Base-by-base conservation (phyloP, 148 eudicot genomes). In the Chenopodium album region DNA sequence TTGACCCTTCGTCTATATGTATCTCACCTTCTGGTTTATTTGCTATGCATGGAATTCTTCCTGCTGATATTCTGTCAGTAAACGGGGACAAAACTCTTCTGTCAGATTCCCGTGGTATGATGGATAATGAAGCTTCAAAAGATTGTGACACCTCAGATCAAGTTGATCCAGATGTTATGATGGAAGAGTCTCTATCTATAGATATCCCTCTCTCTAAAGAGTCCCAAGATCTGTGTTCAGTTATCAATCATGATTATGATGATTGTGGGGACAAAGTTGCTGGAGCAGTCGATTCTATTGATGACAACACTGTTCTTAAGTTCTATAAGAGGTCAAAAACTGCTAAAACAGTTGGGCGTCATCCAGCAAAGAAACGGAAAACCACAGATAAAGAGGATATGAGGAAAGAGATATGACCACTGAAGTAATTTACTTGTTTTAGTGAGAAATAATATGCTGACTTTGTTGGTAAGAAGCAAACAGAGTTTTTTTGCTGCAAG, bases 1-100 rank as follows among this genome's bases (percentile, higher is more conserved):
- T 87, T 71, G 91, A 91, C 70, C 88, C 90, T 11, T 84, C 88
- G 65, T 84, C 88, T 47, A 82, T 87, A 50, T 83, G 82, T 76
- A 66, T 76, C 78, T 87, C 87, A 14, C 87, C 92, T 6, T 84
- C 92, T 44, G 88, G 79, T 60, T 83, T 86, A 80, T 83, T 86
- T 82, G 80, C 88, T 34, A 54, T 78, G 28, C 83, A 91, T 44
- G 88, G 83, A 63, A 82, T 76, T 84, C 74, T 82, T 75, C 81
- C 89, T 8, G 77, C 82, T 73, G 80, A 84, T 32, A 80, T 77
- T 63, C 76, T 86, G 41, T 31, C 82, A 9, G 76, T 63, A 64
- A 78, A 83, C 59, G 88, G 77, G 50, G 85, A 82, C 76, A 85
- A 66, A 29, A 44, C 78, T 77, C 65, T 76, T 47, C 31, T 83